Percentiles rank a stretch among this genome's conserved stretches.
phyloP scores from a whole-genome alignment of 176 grass and related monocot species.

The Aegilops umbellulata region DNA sequence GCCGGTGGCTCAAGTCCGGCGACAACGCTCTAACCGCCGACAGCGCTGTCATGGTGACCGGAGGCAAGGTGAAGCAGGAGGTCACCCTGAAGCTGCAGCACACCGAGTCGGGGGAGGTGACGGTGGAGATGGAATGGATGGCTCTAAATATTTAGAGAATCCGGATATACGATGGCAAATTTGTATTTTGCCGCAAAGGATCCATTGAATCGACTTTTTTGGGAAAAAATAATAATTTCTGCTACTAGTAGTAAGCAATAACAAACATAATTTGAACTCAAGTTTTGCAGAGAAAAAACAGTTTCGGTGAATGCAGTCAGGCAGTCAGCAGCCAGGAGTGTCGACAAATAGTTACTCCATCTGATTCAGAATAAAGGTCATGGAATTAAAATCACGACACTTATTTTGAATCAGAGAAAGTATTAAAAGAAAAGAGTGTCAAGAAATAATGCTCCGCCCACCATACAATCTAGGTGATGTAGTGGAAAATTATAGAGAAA shows the following conservation, averaged over 20 bases:
- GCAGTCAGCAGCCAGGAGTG: too few relatives aligned
- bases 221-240: not conserved
- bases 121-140: slow-evolving; percentile 71
- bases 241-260: not conserved
- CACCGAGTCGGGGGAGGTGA: slow-evolving; percentile 62
- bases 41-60: slow-evolving; percentile 43
- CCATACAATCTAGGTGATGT: too few relatives aligned
- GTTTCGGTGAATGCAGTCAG: too few relatives aligned
- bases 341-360: too few relatives aligned
- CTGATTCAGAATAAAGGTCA: too few relatives aligned
- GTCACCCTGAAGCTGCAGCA: slow-evolving; percentile 61
- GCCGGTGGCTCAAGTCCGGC: slow-evolving; percentile 65
- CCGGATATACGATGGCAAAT: not conserved
- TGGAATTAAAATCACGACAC: too few relatives aligned
- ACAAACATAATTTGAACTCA: not conserved
- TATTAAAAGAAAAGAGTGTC: too few relatives aligned
- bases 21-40: slow-evolving; percentile 67
- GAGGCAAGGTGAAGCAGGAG: slow-evolving; percentile 68
- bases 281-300: not conserved
- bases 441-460: too few relatives aligned
- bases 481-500: too few relatives aligned
- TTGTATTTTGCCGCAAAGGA: not conserved
- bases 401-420: too few relatives aligned
- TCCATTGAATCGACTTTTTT: not conserved
- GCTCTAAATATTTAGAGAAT: slow-evolving; percentile 48